A percentile compares a stretch with the other conserved stretches of the same genome.
Conservation (phyloP, 139 green algal genomes). For the Pleodorina starrii region DNA sequence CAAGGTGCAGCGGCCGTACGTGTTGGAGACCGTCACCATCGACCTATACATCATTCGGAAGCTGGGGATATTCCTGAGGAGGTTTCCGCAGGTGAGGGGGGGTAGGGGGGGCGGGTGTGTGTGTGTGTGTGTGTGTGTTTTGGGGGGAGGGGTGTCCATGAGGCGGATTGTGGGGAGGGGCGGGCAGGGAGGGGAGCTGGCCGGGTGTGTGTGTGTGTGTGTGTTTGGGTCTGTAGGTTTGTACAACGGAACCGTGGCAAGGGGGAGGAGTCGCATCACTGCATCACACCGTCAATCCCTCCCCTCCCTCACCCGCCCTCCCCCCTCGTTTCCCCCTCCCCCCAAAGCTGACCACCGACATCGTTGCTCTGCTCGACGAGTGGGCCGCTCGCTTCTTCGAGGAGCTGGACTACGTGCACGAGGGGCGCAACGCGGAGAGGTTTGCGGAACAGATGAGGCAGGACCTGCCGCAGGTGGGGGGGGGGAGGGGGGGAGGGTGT, state of each 20-base stretch:
- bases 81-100: slow-evolving; percentile 29
- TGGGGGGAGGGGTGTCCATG: neutral
- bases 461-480: slow-evolving; percentile 92
- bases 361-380: slow-evolving; percentile 98
- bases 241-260: too few species aligned
- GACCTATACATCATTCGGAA: slow-evolving; percentile 95
- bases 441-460: slow-evolving; percentile 92
- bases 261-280: too few species aligned
- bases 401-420: slow-evolving; percentile 97
- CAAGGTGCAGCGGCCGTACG: slow-evolving; percentile 95
- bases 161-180: too few species aligned
- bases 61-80: slow-evolving; percentile 76
- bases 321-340: neutral
- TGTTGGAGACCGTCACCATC: slow-evolving; percentile 96
- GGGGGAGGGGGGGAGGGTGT: neutral
- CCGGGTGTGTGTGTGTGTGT: neutral
- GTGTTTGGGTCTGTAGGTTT: neutral
- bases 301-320: neutral
- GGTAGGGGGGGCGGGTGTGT: too few species aligned
- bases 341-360: slow-evolving; percentile 83
- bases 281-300: neutral
- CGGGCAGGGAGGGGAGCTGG: too few species aligned
- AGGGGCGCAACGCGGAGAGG: slow-evolving; percentile 87
- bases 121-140: neutral
- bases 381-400: slow-evolving; percentile 98